Conservation (phyloP, 495 filamentous ascomycete genomes). For the Clavariopsis aquatica region DNA sequence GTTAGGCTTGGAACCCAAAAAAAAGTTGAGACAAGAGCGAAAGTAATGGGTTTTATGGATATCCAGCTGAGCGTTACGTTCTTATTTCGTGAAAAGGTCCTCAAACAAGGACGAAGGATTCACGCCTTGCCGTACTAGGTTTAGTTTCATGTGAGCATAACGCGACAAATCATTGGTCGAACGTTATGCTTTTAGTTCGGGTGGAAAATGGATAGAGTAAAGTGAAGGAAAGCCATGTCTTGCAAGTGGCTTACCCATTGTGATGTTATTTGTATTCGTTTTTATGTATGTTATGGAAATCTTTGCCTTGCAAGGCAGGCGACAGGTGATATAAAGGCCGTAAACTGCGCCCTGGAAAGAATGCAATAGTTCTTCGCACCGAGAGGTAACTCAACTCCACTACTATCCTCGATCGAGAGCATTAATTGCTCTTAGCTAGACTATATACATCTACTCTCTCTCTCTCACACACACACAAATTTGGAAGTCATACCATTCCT, state of each 20-base stretch:
- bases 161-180: background rate
- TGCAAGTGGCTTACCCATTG: background rate
- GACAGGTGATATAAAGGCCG: constrained; percentile 4
- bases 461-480: background rate
- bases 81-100: background rate
- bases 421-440: background rate
- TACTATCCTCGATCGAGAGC: too few species aligned
- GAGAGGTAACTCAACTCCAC: too few species aligned
- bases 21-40: background rate
- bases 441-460: background rate
- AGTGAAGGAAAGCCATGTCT: background rate
- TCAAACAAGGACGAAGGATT: too few species aligned
- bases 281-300: background rate
- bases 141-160: background rate
- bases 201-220: too few species aligned
- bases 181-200: background rate
- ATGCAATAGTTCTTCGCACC: too few species aligned
- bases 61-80: constrained; percentile 30
- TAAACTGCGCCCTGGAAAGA: too few species aligned
- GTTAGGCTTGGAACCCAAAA: constrained; percentile 14
- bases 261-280: background rate
- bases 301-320: background rate
- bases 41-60: background rate
- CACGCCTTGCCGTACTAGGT: background rate
- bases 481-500: background rate